Conservation (phyloP, 23 red algal genomes). For the Gracilaria vermiculophylla region DNA sequence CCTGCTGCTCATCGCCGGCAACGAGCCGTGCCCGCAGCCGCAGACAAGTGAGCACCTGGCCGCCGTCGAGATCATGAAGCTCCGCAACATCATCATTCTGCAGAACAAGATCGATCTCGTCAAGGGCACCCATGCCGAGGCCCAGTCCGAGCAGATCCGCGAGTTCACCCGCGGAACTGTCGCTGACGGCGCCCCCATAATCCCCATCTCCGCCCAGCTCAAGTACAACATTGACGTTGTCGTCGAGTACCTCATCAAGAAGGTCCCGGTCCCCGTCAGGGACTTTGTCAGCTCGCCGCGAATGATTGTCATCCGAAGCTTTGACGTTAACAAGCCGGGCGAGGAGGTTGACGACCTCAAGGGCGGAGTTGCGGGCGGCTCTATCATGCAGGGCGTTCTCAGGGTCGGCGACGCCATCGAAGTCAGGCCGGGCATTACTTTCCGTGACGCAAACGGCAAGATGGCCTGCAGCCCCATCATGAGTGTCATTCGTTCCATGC, state of each 20-base stretch:
- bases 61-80: conserved; percentile 98
- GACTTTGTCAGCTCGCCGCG: conserved; percentile 83
- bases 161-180: conserved; percentile 88
- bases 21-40: conserved; percentile 98
- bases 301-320: conserved; percentile 98
- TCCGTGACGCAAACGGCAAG: conserved; percentile 60
- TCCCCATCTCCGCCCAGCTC: conserved; percentile 96
- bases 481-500: conserved; percentile 89
- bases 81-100: conserved; percentile 91
- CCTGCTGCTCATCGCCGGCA: conserved; percentile 95
- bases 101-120: conserved; percentile 99
- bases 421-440: conserved; percentile 90
- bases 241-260: conserved; percentile 97
- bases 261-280: conserved; percentile 86
- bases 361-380: conserved; percentile 96
- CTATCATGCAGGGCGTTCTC: conserved; percentile 98
- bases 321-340: conserved; percentile 99
- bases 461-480: conserved; percentile 89
- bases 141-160: conserved; percentile 93
- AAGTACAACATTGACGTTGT: conserved; percentile 99
- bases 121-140: conserved; percentile 79
- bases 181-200: conserved; percentile 85
- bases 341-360: conserved; percentile 94
- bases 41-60: conserved; percentile 98
- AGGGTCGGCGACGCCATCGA: conserved; percentile 91